A percentile compares a stretch with the other conserved stretches of the same genome.
These are phyloP conservation scores for Candida rishiriensis DNA, from an alignment of 805 yeast species.

Conservation along the genomic window DNA sequence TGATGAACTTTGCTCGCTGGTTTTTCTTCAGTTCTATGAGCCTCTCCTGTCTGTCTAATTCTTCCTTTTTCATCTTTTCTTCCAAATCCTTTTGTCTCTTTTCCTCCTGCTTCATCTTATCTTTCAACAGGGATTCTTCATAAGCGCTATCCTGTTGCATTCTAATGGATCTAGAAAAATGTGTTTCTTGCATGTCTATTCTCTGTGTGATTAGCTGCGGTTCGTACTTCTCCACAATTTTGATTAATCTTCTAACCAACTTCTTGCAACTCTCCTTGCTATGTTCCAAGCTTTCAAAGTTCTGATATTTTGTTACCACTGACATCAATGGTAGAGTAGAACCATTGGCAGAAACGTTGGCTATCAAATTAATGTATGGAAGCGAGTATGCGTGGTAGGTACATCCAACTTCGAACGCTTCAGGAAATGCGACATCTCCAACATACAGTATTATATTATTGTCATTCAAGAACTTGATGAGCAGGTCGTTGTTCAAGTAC, in stretches of 20 bases:
- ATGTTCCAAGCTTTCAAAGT: slow-evolving; percentile 15
- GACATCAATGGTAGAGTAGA: slow-evolving; percentile 47
- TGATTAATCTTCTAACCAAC: slow-evolving; percentile 33
- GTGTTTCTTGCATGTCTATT: slow-evolving; percentile 55
- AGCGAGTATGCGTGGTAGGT: slow-evolving; percentile 46
- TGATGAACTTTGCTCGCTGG: slow-evolving; percentile 22
- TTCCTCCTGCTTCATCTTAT: slow-evolving; percentile 47
- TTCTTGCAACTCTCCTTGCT: slow-evolving; percentile 18
- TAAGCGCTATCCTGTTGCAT: slow-evolving; percentile 67
- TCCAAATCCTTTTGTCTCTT: slow-evolving; percentile 29
- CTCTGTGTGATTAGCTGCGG: slow-evolving; percentile 59
- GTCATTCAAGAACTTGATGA: slow-evolving; percentile 34
- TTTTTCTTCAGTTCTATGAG: slow-evolving; percentile 8
- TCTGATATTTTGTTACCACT: slow-evolving; percentile 40
- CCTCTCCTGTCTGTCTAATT: slow-evolving; percentile 12
- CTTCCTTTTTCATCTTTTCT: slow-evolving; percentile 14
- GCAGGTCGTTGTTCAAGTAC: slow-evolving; percentile 41
- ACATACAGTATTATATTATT: slow-evolving; percentile 56
- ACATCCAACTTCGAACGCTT: slow-evolving; percentile 62
- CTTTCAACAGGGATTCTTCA: slow-evolving; percentile 53
- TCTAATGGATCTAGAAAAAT: slow-evolving; percentile 51
- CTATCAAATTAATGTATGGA: slow-evolving; percentile 53
- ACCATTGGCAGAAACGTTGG: slow-evolving; percentile 50
- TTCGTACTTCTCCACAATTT: slow-evolving; percentile 49
- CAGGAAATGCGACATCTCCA: slow-evolving; percentile 59